Evolutionary conservation across 2,329 filamentous ascomycete species (phyloP).

Genomic region (Dissoconium aciculare): DNA sequence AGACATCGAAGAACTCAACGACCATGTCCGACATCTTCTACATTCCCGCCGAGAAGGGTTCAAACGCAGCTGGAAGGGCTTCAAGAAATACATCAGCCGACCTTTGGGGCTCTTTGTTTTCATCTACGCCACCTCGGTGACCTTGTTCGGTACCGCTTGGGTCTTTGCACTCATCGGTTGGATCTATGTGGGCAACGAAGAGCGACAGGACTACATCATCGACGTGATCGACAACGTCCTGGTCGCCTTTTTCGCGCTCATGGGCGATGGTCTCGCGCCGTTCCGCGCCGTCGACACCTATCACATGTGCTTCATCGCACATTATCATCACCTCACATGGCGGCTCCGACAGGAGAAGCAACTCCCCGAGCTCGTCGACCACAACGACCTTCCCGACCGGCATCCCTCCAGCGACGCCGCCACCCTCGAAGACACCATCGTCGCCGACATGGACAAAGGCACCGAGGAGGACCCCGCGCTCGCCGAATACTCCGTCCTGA

Average conservation of each 20-base stretch:
- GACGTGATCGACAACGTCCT: constrained; percentile 43
- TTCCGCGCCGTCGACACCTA: constrained; percentile 74
- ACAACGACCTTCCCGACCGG: constrained; percentile 49
- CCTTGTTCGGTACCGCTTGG: constrained; percentile 73
- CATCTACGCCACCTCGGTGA: constrained; percentile 68
- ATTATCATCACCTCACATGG: constrained; percentile 55
- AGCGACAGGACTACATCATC: constrained; percentile 46
- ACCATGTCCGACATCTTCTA: constrained; percentile 75
- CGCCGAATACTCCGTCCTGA: constrained; percentile 47
- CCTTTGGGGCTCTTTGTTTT: constrained; percentile 72
- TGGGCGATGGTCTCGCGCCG: constrained; percentile 48
- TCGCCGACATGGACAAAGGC: too few species aligned
- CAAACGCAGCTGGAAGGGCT: constrained; percentile 65
- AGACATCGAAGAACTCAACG: constrained; percentile 64
- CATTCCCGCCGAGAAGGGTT: constrained; percentile 68
- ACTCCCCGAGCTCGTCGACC: constrained; percentile 49
- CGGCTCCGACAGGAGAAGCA: constrained; percentile 43
- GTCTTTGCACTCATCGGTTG: constrained; percentile 79
- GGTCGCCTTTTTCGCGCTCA: constrained; percentile 47
- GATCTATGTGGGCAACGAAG: constrained; percentile 60
- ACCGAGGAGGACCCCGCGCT: constrained; percentile 30
- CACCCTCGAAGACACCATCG: constrained; percentile 26
- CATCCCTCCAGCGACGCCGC: constrained; percentile 9
- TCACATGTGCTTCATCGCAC: constrained; percentile 70
- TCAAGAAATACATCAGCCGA: constrained; percentile 60